These are phyloP conservation scores for Phytophthora rubi DNA, from an alignment of 352 stramenopile species.

Conservation along the genomic window DNA sequence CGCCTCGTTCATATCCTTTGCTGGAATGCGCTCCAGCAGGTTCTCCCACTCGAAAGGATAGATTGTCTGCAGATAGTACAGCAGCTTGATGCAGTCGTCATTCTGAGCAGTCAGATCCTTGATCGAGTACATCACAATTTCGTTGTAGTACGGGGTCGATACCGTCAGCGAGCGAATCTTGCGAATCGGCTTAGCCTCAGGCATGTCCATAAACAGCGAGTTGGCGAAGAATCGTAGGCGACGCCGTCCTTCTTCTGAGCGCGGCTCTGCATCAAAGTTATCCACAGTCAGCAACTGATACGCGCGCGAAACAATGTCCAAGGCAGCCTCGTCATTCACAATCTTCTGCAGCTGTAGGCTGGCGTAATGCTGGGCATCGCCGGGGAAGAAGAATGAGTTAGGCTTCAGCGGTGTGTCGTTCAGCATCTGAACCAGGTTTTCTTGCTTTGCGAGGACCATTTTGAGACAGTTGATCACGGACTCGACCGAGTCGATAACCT, in stretches of 20 bases:
- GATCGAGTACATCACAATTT: slow-evolving; percentile 92
- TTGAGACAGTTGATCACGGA: slow-evolving; percentile 84
- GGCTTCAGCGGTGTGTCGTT: slow-evolving; percentile 85
- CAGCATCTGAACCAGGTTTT: slow-evolving; percentile 82
- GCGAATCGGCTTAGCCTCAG: slow-evolving; percentile 81
- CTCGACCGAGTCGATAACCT: slow-evolving; percentile 85
- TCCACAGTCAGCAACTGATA: slow-evolving; percentile 88
- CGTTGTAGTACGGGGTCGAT: slow-evolving; percentile 90
- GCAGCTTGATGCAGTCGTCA: slow-evolving; percentile 94
- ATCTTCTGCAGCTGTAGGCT: slow-evolving; percentile 80
- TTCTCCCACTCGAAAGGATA: slow-evolving; percentile 90
- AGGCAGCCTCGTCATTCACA: slow-evolving; percentile 78
- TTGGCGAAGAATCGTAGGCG: slow-evolving; percentile 89
- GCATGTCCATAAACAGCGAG: slow-evolving; percentile 92
- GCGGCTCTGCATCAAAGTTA: slow-evolving; percentile 90
- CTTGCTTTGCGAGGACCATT: slow-evolving; percentile 83
- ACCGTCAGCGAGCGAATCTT: slow-evolving; percentile 88
- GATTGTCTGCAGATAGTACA: slow-evolving; percentile 95
- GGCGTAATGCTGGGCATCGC: slow-evolving; percentile 79
- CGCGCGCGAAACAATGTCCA: slow-evolving; percentile 83
- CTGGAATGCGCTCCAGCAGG: slow-evolving; percentile 76
- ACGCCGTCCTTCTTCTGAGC: slow-evolving; percentile 85
- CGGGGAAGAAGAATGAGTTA: slow-evolving; percentile 90
- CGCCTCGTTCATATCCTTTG: slow-evolving; percentile 86
- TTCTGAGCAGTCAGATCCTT: slow-evolving; percentile 88